Base-by-base conservation (phyloP, 2,329 filamentous ascomycete genomes). In the Bipolaris zeicola region DNA sequence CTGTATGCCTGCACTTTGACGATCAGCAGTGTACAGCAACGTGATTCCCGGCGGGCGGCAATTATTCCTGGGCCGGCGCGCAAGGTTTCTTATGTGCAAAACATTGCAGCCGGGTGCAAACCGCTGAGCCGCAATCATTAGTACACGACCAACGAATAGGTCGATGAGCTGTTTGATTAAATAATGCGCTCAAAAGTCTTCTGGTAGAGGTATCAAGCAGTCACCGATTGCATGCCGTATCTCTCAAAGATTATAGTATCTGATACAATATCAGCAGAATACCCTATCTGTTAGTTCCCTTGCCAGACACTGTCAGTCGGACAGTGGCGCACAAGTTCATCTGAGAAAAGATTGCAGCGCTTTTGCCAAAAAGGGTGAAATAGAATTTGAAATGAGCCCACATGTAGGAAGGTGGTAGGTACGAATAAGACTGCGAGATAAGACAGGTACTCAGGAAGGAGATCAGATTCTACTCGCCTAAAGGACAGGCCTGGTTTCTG, bases 61-160 rank as follows among this genome's bases (percentile, higher is more conserved):
- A 36, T 14, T 34, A 22, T 34, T 50, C 45, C 31, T 49, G 26
- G 22, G n/a, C 42, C 48, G 26, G 52, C 63, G 46, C 65, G 63
- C 67, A 36, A 46, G 28, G 42, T 58, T 50, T 16, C 45, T 24
- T 6, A 26, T 42, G 33, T 28, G 13, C 50, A 14, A 52, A 55
- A 53, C 47, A 52, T 46, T 44, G 42, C 28, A 52, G 63, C 59
- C 60, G 52, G 65, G 60, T 52, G 53, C 41, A 51, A 55, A 48
- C 52, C 48, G 56, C 53, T 61, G 58, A 69, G 67, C 67, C 67
- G 64, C 65, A 68, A 60, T 51, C 39, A 46, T 52, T n/a, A 28
- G 7, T 28, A 38, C 44, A 38, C 48, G 38, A 44, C 31, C 11
- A 39, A 33, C n/a, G n/a, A 39, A 33, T 36, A 36, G 8, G 11